Conservation (phyloP, 441 rosid species). For the Gossypium laxum region DNA sequence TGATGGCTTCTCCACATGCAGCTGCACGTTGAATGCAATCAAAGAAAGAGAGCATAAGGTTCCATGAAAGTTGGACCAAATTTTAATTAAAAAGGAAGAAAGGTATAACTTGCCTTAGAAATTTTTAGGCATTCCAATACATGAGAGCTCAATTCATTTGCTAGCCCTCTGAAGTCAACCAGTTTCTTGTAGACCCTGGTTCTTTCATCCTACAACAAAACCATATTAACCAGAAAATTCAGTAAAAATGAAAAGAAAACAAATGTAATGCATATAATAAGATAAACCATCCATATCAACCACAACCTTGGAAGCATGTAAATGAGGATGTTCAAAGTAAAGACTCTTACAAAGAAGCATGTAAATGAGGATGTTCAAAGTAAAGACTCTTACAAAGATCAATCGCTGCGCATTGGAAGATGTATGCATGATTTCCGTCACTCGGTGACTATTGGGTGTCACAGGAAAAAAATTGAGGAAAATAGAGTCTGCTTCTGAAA, state of each 20-base stretch:
- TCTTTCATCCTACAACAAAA: constrained; percentile 54
- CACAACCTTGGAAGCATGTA: constrained; percentile 1
- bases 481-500: constrained; percentile 32
- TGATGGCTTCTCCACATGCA: constrained; percentile 49
- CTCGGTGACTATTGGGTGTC: constrained; percentile 79
- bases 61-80: not conserved
- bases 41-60: constrained; percentile 16
- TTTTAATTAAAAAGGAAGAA: not conserved
- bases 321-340: not conserved
- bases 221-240: not conserved
- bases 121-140: constrained; percentile 67
- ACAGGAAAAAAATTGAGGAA: constrained; percentile 56
- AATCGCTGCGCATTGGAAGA: constrained; percentile 49
- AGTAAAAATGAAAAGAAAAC: constrained; percentile 5
- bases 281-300: constrained; percentile 11
- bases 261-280: not conserved
- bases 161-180: constrained; percentile 59
- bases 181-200: constrained; percentile 68
- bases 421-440: constrained; percentile 54
- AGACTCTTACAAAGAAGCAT: constrained; percentile 46
- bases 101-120: constrained; percentile 60
- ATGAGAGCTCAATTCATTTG: constrained; percentile 61
- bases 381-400: constrained; percentile 49
- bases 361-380: not conserved
- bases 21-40: constrained; percentile 33